Conservation (phyloP, 306 rosid genomes). For the Citrullus mucosospermus region DNA sequence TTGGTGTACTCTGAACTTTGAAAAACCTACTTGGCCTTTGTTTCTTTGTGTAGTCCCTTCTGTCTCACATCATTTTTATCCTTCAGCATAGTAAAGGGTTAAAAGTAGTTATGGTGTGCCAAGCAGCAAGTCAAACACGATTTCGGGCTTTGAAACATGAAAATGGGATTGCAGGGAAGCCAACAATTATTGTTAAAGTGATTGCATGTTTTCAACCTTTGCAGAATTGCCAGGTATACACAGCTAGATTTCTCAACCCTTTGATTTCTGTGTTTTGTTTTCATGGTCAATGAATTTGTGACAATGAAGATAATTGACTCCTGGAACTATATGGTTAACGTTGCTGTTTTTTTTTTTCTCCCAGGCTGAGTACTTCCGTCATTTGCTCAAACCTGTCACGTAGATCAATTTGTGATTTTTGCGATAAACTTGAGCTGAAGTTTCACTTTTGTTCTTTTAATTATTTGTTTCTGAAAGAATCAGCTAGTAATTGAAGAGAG, state of each 20-base stretch:
- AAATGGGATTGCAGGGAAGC: slow-evolving; percentile 71
- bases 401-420: slow-evolving; percentile 21
- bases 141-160: slow-evolving; percentile 97
- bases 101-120: slow-evolving; percentile 96
- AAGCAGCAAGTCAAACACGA: slow-evolving; percentile 97
- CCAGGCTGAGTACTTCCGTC: slow-evolving; percentile 98
- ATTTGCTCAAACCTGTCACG: slow-evolving; percentile 96
- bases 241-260: background rate
- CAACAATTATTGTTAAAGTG: slow-evolving; percentile 77
- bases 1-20: background rate
- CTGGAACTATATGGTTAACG: slow-evolving; percentile 6
- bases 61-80: background rate
- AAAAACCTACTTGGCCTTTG: background rate
- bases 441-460: slow-evolving; percentile 26
- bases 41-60: slow-evolving; percentile 16
- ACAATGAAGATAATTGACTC: background rate
- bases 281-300: background rate
- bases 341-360: slow-evolving; percentile 3
- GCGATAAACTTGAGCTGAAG: slow-evolving; percentile 22
- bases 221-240: slow-evolving; percentile 89
- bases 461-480: slow-evolving; percentile 19
- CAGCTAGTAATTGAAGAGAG: slow-evolving; percentile 24
- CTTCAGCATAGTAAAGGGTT: slow-evolving; percentile 30
- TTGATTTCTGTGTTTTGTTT: background rate
- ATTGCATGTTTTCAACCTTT: slow-evolving; percentile 95